Evolutionary conservation across 768 basidiomycete genomes (phyloP).

Genomic region (Pisolithus microcarpus): DNA sequence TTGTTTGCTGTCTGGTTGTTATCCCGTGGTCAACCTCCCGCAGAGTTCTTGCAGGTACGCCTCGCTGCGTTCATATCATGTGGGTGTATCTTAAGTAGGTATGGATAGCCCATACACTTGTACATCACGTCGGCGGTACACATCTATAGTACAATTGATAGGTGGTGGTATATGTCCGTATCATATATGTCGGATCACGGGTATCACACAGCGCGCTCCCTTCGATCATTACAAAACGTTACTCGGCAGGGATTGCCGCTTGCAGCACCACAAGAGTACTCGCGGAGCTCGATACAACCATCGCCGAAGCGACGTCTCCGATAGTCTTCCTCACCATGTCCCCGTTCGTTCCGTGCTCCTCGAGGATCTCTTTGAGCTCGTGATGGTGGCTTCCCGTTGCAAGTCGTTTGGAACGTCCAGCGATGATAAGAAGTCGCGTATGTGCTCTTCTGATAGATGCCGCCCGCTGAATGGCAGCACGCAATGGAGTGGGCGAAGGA

Average conservation of each 20-base stretch:
- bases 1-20: neutral
- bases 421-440: slow-evolving; percentile 51
- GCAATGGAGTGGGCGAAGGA: slow-evolving; percentile 52
- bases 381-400: slow-evolving; percentile 62
- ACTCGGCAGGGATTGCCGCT: slow-evolving; percentile 31
- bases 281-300: slow-evolving; percentile 55
- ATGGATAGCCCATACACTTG: neutral
- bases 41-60: too few relatives aligned
- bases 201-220: neutral
- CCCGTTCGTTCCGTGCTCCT: slow-evolving; percentile 27
- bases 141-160: neutral
- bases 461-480: slow-evolving; percentile 44
- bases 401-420: slow-evolving; percentile 69
- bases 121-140: neutral
- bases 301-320: slow-evolving; percentile 80
- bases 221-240: neutral
- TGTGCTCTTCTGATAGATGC: slow-evolving; percentile 16
- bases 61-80: neutral
- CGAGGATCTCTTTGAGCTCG: slow-evolving; percentile 64
- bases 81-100: neutral
- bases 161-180: neutral
- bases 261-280: slow-evolving; percentile 63
- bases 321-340: slow-evolving; percentile 63
- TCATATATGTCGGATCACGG: neutral
- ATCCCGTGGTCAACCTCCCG: neutral